Base-by-base conservation (phyloP, 805 yeast genomes). In the Wickerhamomyces hampshirensis region DNA sequence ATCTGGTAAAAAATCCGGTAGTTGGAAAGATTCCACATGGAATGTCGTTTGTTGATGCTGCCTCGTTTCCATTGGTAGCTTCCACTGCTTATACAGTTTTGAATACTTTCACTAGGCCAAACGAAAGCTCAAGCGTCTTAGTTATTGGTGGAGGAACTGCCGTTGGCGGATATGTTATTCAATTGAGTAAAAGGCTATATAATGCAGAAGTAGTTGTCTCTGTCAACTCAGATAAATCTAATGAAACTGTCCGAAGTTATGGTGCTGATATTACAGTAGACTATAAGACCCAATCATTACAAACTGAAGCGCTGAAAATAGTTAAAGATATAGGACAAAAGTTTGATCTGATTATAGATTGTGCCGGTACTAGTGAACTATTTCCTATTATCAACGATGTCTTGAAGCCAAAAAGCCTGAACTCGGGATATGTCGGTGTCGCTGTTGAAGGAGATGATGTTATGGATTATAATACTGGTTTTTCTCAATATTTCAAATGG, bases 241-340 rank as follows among this genome's bases (percentile, higher is more conserved):
- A 23, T 8, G 10, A 9, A 8, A 23, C 24, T 23, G 24, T 23
- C 11, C 8, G 24, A 23, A 11, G 24, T 9, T 8, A 8, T 23
- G 26, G 8, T 23, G 26, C 12, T 23, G 26, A 12, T 23, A 9
- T 9, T 23, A 23, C 12, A 23, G 12, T 23, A 9, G 8, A 8
- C 26, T 9, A 23, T 23, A 23, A 23, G 26, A 23, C 11, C 41
- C 38, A 18, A 16, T 11, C n/a, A 40, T 45, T 13, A 39, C 44
- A 6, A 41, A 44, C n/a, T 29, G 29, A 32, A 4, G 38, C 41
- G 28, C 42, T 39, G 12, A 33, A 16, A 12, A 32, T 33, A 16
- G 43, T 44, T 14, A 33, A 26, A 27, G 43, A 40, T 38, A 40
- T 44, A 30, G 48, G 42, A 21, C n/a, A n/a, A n/a, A n/a, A n/a